These are phyloP conservation scores for Silene coronaria DNA, from an alignment of 179 eudicot genomes.

Conservation along the genomic window DNA sequence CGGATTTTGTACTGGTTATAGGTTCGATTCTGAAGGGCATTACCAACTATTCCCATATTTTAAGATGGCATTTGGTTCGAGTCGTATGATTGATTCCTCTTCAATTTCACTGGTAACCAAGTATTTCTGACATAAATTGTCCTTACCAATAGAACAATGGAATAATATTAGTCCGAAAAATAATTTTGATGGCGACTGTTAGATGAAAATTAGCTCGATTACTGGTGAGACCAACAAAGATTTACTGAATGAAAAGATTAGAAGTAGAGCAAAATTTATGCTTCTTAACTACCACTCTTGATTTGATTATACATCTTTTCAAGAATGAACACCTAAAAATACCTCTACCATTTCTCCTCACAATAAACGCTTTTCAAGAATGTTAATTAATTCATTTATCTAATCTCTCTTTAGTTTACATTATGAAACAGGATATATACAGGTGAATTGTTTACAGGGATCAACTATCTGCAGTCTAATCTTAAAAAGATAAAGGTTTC, in stretches of 20 bases:
- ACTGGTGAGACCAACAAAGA: not conserved
- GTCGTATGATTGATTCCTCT: not conserved
- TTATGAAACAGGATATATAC: slow-evolving; percentile 23
- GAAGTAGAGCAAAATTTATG: slow-evolving; percentile 14
- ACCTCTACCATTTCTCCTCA: slow-evolving; percentile 22
- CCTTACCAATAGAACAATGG: no score
- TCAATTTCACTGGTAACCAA: not conserved
- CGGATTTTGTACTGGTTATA: not conserved
- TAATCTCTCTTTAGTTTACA: slow-evolving; percentile 8
- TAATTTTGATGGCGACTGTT: not conserved
- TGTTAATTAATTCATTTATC: not conserved
- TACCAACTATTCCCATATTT: not conserved
- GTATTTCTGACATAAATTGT: not conserved
- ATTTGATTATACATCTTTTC: slow-evolving; percentile 18
- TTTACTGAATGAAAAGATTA: slow-evolving; percentile 14
- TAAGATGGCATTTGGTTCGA: not conserved
- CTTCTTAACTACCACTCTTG: slow-evolving; percentile 27
- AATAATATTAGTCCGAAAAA: no score
- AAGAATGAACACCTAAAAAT: slow-evolving; percentile 24
- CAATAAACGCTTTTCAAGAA: slow-evolving; percentile 25
- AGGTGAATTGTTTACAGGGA: not conserved
- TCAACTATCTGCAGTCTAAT: slow-evolving; percentile 5
- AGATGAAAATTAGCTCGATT: not conserved
- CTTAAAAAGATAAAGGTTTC: not conserved
- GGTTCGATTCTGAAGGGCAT: not conserved